A percentile compares a stretch with the other conserved stretches of the same genome.
phyloP scores from a whole-genome alignment of 179 eudicot genomes.

The Beta lomatogona region DNA sequence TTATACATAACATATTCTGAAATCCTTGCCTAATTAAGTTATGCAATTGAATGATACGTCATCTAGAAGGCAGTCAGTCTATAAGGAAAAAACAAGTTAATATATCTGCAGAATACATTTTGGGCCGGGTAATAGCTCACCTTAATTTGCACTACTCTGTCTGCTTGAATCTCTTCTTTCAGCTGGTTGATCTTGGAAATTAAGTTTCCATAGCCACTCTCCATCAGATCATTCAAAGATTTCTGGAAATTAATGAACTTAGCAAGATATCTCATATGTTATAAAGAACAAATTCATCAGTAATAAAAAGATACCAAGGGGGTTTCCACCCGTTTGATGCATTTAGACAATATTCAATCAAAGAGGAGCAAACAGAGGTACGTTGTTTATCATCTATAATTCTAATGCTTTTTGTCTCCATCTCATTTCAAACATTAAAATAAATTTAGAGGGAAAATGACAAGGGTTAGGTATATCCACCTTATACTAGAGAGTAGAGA shows the following conservation, averaged over 20 bases:
- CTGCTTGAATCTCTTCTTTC: constrained; percentile 66
- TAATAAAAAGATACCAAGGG: background rate
- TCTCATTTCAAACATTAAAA: constrained; percentile 8
- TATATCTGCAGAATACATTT: background rate
- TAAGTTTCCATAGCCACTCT: constrained; percentile 45
- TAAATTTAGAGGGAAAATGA: background rate
- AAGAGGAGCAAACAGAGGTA: background rate
- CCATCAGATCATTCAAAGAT: constrained; percentile 38
- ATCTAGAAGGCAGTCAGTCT: background rate
- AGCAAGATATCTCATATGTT: background rate
- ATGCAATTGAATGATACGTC: background rate
- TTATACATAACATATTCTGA: background rate
- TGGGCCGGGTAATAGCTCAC: constrained; percentile 39
- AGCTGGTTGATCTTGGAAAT: constrained; percentile 50
- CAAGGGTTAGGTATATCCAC: background rate
- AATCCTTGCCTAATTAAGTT: background rate
- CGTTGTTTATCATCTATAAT: background rate
- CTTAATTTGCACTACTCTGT: constrained; percentile 51
- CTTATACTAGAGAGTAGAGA: background rate
- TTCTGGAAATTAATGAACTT: constrained; percentile 21
- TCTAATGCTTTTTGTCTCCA: constrained; percentile 1
- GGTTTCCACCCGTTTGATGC: background rate
- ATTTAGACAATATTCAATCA: background rate
- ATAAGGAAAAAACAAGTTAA: background rate
- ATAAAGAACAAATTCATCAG: background rate